Evolutionary conservation across 805 yeast species (phyloP).

Genomic region (Metschnikowia kunwiensis): DNA sequence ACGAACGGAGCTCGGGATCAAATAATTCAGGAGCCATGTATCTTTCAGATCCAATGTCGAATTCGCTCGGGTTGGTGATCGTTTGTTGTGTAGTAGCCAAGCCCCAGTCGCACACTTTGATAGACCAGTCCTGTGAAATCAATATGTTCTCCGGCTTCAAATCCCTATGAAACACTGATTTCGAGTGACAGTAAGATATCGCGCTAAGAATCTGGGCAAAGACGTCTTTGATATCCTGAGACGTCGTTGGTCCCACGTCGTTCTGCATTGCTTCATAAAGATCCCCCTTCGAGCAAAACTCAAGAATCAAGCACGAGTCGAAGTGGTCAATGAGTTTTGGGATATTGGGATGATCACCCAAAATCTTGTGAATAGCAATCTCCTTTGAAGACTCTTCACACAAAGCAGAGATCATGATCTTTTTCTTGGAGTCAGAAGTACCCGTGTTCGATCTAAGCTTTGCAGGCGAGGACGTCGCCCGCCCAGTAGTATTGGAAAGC

Average conservation of each 20-base stretch:
- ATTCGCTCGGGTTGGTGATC: conserved; percentile 54
- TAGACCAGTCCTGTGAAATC: conserved; percentile 49
- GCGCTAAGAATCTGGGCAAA: conserved; percentile 50
- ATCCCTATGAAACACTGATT: conserved; percentile 52
- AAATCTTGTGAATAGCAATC: conserved; percentile 58
- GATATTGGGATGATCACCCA: conserved; percentile 51
- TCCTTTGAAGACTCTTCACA: conserved; percentile 65
- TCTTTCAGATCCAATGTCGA: conserved; percentile 85
- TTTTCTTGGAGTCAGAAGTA: conserved; percentile 12
- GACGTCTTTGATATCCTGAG: conserved; percentile 54
- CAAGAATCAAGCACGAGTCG: conserved; percentile 58
- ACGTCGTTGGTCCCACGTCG: conserved; percentile 58
- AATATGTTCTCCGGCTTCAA: conserved; percentile 57
- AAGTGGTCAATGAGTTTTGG: conserved; percentile 47
- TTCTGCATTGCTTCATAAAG: conserved; percentile 73
- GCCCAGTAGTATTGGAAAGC: conserved; percentile 16
- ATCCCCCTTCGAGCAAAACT: conserved; percentile 86
- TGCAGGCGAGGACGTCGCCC: conserved; percentile 38
- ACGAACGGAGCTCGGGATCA: conserved; percentile 55
- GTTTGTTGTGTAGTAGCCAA: conserved; percentile 50
- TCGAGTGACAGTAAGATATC: conserved; percentile 48
- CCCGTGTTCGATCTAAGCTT: conserved; percentile 24
- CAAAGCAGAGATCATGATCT: conserved; percentile 30
- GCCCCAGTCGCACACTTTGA: conserved; percentile 59
- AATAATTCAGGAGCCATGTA: conserved; percentile 95